These are phyloP conservation scores for Parafenestella ontariensis DNA, from an alignment of 2,329 filamentous ascomycete species.

Conservation along the genomic window DNA sequence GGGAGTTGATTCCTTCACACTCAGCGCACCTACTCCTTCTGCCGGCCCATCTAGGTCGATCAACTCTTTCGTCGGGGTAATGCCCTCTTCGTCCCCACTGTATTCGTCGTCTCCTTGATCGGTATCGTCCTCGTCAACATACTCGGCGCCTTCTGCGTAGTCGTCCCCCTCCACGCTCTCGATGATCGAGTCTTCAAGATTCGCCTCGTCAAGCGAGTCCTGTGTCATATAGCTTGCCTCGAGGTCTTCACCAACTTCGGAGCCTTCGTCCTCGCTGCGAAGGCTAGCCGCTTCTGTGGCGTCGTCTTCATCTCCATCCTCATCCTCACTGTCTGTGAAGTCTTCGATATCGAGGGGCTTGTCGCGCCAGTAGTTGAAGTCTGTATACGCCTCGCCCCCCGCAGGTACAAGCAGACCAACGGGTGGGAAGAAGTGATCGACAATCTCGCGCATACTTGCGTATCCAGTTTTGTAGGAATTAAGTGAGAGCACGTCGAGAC, in stretches of 20 bases:
- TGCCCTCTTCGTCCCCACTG: slow-evolving; percentile 29
- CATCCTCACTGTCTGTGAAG: slow-evolving; percentile 81
- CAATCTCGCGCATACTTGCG: slow-evolving; percentile 94
- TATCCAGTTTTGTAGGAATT: slow-evolving; percentile 98
- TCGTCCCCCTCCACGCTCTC: slow-evolving; percentile 57
- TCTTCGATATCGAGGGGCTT: slow-evolving; percentile 83
- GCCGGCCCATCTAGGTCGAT: slow-evolving; percentile 4
- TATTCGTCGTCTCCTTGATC: slow-evolving; percentile 20
- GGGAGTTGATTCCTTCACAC: slow-evolving; percentile 27
- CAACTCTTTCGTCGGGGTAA: slow-evolving; percentile 19
- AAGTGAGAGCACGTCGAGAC: slow-evolving; percentile 83
- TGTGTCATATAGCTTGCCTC: slow-evolving; percentile 65
- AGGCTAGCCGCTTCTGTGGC: slow-evolving; percentile 50
- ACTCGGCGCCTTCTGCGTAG: slow-evolving; percentile 31
- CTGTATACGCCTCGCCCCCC: slow-evolving; percentile 92
- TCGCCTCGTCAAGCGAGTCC: slow-evolving; percentile 56
- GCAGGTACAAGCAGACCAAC: slow-evolving; percentile 85
- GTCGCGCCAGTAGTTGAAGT: slow-evolving; percentile 97
- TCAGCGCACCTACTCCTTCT: slow-evolving; percentile 14
- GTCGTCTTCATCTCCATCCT: slow-evolving; percentile 53
- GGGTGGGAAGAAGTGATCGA: slow-evolving; percentile 97
- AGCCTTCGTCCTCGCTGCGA: slow-evolving; percentile 61
- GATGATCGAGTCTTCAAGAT: slow-evolving; percentile 56
- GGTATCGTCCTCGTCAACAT: slow-evolving; percentile 29
- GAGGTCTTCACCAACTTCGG: slow-evolving; percentile 55